These are phyloP conservation scores for Pistacia integerrima DNA, from an alignment of 345 rosid species.

Conservation along the genomic window DNA sequence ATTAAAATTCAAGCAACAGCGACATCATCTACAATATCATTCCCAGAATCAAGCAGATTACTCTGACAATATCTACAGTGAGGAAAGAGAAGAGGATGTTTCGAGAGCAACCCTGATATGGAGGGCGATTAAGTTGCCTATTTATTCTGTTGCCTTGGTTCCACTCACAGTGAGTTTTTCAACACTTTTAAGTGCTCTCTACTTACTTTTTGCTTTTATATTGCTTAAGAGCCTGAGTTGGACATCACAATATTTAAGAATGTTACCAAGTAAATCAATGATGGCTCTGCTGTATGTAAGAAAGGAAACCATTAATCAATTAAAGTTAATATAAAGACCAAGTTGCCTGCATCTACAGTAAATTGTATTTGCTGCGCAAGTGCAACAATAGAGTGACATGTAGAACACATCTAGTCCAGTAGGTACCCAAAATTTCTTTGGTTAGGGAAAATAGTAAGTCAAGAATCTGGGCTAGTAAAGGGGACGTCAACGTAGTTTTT, in stretches of 20 bases:
- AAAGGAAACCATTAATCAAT: background rate
- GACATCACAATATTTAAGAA: background rate
- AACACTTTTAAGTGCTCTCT: background rate
- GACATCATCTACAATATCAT: conserved; percentile 8
- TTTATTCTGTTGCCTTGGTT: conserved; percentile 82
- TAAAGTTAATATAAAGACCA: background rate
- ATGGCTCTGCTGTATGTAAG: background rate
- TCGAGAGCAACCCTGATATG: conserved; percentile 65
- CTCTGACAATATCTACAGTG: conserved; percentile 14
- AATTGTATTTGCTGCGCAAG: too few species aligned
- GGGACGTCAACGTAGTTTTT: background rate
- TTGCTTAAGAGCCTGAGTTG: background rate
- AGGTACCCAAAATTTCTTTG: too few species aligned
- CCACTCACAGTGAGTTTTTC: conserved; percentile 73
- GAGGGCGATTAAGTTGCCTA: conserved; percentile 88
- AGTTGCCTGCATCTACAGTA: background rate
- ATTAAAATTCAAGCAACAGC: conserved; percentile 11
- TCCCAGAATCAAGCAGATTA: conserved; percentile 22
- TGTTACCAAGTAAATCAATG: background rate
- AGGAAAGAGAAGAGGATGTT: conserved; percentile 45
- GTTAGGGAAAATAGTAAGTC: too few species aligned
- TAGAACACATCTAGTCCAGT: background rate
- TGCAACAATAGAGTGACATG: background rate
- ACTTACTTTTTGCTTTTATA: background rate
- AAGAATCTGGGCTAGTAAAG: too few species aligned